These are phyloP conservation scores for Guillardia theta DNA, from an alignment of 78 protist species.

Conservation along the genomic window DNA sequence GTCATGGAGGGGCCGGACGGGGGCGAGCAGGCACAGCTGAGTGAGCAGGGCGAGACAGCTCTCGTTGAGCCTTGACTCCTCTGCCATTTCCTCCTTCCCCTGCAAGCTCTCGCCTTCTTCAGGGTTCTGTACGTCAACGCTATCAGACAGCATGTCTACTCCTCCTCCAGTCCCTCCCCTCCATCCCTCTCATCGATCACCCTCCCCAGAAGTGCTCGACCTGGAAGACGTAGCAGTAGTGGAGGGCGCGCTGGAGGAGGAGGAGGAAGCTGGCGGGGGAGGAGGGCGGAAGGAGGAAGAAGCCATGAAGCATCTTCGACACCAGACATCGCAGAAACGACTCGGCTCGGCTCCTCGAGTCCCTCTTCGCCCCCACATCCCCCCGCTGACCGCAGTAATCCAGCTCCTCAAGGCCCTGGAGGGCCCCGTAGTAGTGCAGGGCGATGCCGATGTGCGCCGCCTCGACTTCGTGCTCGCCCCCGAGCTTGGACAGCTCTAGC, in stretches of 20 bases:
- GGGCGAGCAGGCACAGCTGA: neutral
- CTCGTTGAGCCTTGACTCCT: neutral
- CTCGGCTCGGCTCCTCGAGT: neutral
- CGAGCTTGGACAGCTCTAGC: neutral
- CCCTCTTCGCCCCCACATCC: neutral
- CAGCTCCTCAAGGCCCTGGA: neutral
- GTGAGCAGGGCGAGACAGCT: neutral
- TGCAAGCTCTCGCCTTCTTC: too few relatives aligned
- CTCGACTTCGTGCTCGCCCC: neutral
- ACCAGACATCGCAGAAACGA: neutral
- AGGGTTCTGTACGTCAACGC: neutral
- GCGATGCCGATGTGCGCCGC: neutral
- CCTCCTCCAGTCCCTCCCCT: neutral
- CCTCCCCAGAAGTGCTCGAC: neutral
- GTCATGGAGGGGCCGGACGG: neutral
- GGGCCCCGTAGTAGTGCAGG: neutral
- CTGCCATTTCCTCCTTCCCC: too few relatives aligned
- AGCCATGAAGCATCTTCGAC: neutral
- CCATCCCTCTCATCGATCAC: neutral
- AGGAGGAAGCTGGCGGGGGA: too few relatives aligned
- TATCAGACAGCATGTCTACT: neutral
- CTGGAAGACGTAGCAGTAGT: constrained; percentile 11
- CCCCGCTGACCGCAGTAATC: neutral
- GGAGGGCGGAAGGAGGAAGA: too few relatives aligned
- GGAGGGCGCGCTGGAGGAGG: neutral